phyloP scores from a whole-genome alignment of 2,329 filamentous ascomycete species.

The Fusarium verrucosum region DNA sequence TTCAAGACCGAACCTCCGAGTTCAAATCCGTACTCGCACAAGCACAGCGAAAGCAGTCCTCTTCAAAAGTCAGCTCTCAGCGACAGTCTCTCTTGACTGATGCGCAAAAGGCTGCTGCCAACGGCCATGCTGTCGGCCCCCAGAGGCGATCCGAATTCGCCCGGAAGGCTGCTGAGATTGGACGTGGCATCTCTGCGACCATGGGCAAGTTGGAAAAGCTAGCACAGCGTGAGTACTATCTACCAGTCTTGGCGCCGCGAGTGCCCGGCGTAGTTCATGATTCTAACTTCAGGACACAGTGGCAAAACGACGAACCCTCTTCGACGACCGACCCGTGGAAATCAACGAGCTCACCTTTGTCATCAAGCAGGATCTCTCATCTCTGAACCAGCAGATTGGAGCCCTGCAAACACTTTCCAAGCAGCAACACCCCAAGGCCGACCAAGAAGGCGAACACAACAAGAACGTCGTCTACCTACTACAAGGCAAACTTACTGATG shows the following conservation, averaged over 20 bases:
- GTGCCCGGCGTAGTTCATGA: neutral
- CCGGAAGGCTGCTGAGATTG: slow-evolving; percentile 88
- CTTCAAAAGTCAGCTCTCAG: slow-evolving; percentile 80
- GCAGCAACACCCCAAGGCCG: slow-evolving; percentile 75
- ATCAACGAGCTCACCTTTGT: slow-evolving; percentile 97
- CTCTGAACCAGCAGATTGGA: slow-evolving; percentile 85
- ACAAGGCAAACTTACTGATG: slow-evolving; percentile 90
- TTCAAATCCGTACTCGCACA: slow-evolving; percentile 91
- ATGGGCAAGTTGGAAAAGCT: slow-evolving; percentile 96
- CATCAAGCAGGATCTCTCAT: slow-evolving; percentile 95
- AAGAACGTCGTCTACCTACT: slow-evolving; percentile 95
- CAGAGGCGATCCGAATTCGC: slow-evolving; percentile 89
- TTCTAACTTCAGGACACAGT: slow-evolving; percentile 58
- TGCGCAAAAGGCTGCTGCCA: slow-evolving; percentile 72
- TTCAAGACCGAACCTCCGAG: slow-evolving; percentile 96
- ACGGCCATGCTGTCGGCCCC: slow-evolving; percentile 57
- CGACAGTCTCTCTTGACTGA: slow-evolving; percentile 82
- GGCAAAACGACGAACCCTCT: slow-evolving; percentile 95
- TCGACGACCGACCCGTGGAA: slow-evolving; percentile 95
- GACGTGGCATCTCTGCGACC: slow-evolving; percentile 87
- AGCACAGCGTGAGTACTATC: slow-evolving; percentile 72
- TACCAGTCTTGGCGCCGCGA: neutral
- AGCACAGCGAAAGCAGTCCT: slow-evolving; percentile 80
- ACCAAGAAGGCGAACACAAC: slow-evolving; percentile 95
- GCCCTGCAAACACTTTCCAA: slow-evolving; percentile 80